Conservation (phyloP, 305 asterid genomes). For the Salvia sclarea region DNA sequence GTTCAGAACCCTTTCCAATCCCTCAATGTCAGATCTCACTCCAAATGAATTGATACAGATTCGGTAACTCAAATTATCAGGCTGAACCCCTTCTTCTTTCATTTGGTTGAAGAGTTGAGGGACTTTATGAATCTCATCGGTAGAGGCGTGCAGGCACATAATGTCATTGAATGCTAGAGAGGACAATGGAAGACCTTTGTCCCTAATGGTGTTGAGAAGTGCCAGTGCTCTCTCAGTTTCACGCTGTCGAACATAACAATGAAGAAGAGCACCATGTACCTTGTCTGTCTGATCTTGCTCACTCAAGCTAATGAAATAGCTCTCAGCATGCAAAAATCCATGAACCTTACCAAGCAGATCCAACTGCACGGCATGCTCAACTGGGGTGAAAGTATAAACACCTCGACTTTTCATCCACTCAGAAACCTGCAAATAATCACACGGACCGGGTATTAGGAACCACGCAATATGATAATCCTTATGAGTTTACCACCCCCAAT, state of each 20-base stretch:
- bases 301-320: constrained; percentile 57
- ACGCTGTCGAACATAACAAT: constrained; percentile 68
- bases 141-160: constrained; percentile 62
- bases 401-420: constrained; percentile 63
- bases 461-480: too few species aligned
- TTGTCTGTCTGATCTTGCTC: constrained; percentile 62
- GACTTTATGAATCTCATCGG: constrained; percentile 49
- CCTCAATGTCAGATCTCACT: constrained; percentile 57
- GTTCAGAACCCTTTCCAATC: constrained; percentile 57
- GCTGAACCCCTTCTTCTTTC: constrained; percentile 52
- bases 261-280: constrained; percentile 79
- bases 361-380: constrained; percentile 78
- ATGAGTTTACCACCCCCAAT: too few species aligned
- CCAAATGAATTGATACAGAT: constrained; percentile 78
- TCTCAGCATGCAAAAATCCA: constrained; percentile 63
- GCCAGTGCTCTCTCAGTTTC: constrained; percentile 50
- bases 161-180: constrained; percentile 61
- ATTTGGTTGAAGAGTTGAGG: constrained; percentile 51
- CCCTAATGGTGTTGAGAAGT: constrained; percentile 62
- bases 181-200: constrained; percentile 56
- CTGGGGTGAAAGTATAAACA: constrained; percentile 49
- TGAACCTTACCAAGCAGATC: constrained; percentile 78
- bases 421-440: constrained; percentile 46
- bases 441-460: background rate
- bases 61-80: constrained; percentile 73